Conservation (phyloP, 202 grass and related monocot species). For the Setaria italica region DNA sequence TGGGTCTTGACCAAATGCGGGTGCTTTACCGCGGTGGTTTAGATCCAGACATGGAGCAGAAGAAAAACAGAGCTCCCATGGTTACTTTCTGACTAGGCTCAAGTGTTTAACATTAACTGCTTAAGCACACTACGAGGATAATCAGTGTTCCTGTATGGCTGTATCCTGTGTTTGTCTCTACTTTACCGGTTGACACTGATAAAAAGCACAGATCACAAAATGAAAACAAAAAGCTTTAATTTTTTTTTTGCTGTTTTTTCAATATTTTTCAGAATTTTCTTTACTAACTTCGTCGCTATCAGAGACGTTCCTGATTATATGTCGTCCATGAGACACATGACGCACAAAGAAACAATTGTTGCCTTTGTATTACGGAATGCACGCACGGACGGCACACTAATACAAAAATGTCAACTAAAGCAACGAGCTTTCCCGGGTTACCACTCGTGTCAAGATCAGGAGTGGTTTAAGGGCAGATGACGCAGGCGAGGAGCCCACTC, state of each 20-base stretch:
- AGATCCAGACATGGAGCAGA: conserved; percentile 41
- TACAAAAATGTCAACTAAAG: conserved; percentile 7
- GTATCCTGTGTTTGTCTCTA: neutral
- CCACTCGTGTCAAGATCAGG: conserved; percentile 34
- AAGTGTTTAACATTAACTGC: neutral
- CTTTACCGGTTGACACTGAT: neutral
- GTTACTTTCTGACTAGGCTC: conserved; percentile 1
- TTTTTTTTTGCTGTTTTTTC: neutral
- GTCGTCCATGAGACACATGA: neutral
- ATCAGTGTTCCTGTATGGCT: neutral
- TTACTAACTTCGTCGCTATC: neutral
- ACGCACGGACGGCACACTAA: neutral
- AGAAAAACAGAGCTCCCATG: neutral
- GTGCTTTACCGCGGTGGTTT: conserved; percentile 40
- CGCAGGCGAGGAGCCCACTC: conserved; percentile 4
- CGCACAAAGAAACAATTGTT: conserved; percentile 40
- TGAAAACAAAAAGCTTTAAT: neutral
- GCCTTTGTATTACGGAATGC: conserved; percentile 25
- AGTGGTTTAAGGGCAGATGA: conserved; percentile 26
- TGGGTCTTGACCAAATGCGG: conserved; percentile 53
- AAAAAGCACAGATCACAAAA: neutral
- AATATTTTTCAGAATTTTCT: neutral
- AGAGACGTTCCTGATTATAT: neutral
- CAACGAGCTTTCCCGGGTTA: conserved; percentile 13
- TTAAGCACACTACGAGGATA: conserved; percentile 6